phyloP scores from a whole-genome alignment of 2,329 filamentous ascomycete species.

The Xylariaceae sp. region DNA sequence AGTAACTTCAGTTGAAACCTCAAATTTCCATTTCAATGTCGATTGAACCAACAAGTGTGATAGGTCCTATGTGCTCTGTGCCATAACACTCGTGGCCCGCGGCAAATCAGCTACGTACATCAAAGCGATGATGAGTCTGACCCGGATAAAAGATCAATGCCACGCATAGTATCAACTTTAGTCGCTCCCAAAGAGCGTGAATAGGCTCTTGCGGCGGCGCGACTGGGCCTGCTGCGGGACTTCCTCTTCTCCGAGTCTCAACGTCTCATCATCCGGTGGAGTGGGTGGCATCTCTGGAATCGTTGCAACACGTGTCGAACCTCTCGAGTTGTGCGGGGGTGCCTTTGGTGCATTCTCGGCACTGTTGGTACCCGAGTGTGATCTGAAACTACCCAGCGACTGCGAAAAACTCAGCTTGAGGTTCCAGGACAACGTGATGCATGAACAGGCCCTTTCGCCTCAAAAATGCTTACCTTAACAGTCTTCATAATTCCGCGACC shows the following conservation, averaged over 20 bases:
- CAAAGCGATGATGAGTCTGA: background rate
- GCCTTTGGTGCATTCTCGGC: conserved; percentile 28
- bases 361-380: conserved; percentile 27
- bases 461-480: conserved; percentile 26
- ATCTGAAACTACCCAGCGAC: conserved; percentile 33
- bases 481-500: conserved; percentile 26
- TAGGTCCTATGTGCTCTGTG: background rate
- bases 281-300: conserved; percentile 32
- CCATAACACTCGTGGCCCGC: background rate
- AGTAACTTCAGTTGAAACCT: background rate
- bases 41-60: background rate
- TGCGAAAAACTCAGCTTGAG: conserved; percentile 24
- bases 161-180: conserved; percentile 10
- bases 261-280: conserved; percentile 28
- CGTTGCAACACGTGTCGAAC: conserved; percentile 28
- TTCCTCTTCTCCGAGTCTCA: conserved; percentile 22
- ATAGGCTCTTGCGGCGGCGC: conserved; percentile 31
- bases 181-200: conserved; percentile 29
- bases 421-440: background rate
- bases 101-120: background rate
- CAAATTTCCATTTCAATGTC: background rate
- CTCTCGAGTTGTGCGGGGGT: conserved; percentile 29
- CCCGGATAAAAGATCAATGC: background rate
- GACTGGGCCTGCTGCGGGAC: conserved; percentile 25
- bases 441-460: background rate